Evolutionary conservation across 2,329 filamentous ascomycete genomes (phyloP).

Genomic region (Xylaria sp.): DNA sequence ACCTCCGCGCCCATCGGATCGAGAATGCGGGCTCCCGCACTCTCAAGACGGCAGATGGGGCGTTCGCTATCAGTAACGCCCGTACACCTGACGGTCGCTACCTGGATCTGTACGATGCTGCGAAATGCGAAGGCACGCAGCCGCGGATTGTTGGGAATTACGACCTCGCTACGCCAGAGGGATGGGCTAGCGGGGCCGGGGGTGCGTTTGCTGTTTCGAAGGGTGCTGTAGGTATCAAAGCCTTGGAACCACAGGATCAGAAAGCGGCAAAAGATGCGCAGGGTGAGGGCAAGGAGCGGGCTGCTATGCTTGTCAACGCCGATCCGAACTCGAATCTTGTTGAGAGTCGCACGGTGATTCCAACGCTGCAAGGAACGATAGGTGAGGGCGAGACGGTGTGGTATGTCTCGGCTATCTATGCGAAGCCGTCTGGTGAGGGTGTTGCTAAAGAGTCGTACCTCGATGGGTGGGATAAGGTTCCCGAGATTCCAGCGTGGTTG

Average conservation of each 20-base stretch:
- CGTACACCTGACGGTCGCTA: constrained; percentile 59
- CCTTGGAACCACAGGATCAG: constrained; percentile 53
- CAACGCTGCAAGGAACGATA: constrained; percentile 72
- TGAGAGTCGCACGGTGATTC: constrained; percentile 76
- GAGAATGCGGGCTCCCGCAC: constrained; percentile 61
- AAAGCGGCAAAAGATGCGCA: constrained; percentile 8
- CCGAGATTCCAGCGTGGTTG: constrained; percentile 70
- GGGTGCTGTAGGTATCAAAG: constrained; percentile 68
- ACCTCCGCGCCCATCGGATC: constrained; percentile 72
- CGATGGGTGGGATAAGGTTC: constrained; percentile 68
- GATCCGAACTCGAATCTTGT: constrained; percentile 84
- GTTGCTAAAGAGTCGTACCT: constrained; percentile 65
- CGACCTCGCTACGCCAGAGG: constrained; percentile 64
- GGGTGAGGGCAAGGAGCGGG: constrained; percentile 56
- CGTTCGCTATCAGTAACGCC: constrained; percentile 74
- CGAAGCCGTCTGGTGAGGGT: constrained; percentile 67
- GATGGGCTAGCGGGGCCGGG: constrained; percentile 59
- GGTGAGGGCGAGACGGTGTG: constrained; percentile 66
- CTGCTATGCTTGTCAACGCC: constrained; percentile 75
- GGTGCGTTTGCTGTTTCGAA: constrained; percentile 67
- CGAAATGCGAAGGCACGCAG: constrained; percentile 60
- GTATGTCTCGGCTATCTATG: constrained; percentile 78
- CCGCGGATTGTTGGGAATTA: constrained; percentile 70
- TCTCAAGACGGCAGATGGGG: constrained; percentile 77
- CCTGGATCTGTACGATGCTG: constrained; percentile 60